Evolutionary conservation across 768 basidiomycete species (phyloP).

Genomic region (Mycena filopes): DNA sequence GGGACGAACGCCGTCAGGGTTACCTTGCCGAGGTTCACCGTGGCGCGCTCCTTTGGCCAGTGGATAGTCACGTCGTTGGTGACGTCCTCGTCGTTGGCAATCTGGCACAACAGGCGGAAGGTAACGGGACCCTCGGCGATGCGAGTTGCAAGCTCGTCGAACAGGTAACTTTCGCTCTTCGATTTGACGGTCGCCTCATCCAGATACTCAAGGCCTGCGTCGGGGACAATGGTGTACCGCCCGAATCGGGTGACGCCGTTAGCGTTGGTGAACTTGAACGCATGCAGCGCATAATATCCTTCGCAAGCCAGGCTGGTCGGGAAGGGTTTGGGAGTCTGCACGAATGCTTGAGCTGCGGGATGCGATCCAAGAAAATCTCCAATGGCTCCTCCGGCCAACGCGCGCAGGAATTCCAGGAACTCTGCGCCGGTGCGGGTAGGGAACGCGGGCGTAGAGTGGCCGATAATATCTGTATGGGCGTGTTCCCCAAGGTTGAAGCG

Average conservation of each 20-base stretch:
- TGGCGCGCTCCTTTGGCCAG: slow-evolving; percentile 36
- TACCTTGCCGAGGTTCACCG: slow-evolving; percentile 30
- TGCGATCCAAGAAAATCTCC: slow-evolving; percentile 30
- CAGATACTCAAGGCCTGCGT: slow-evolving; percentile 33
- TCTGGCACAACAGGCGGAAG: slow-evolving; percentile 33
- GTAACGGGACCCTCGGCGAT: slow-evolving; percentile 26
- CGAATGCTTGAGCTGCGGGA: slow-evolving; percentile 32
- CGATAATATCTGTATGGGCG: slow-evolving; percentile 35
- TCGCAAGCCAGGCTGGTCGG: slow-evolving; percentile 32
- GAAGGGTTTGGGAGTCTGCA: slow-evolving; percentile 34
- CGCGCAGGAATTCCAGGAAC: slow-evolving; percentile 33
- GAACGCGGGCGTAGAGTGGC: slow-evolving; percentile 32
- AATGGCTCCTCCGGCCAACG: slow-evolving; percentile 31
- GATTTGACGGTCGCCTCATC: slow-evolving; percentile 30
- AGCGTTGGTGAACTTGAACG: slow-evolving; percentile 35
- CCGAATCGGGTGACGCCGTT: slow-evolving; percentile 29
- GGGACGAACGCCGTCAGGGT: slow-evolving; percentile 25
- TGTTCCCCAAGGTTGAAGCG: slow-evolving; percentile 33
- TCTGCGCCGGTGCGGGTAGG: slow-evolving; percentile 33
- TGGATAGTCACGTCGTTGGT: slow-evolving; percentile 33
- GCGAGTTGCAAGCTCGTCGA: slow-evolving; percentile 33
- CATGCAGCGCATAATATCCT: slow-evolving; percentile 32
- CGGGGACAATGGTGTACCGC: slow-evolving; percentile 33
- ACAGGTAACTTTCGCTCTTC: slow-evolving; percentile 31
- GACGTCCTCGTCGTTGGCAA: slow-evolving; percentile 35